Conservation (phyloP, 805 yeast genomes). For the Kodamaea restingae region DNA sequence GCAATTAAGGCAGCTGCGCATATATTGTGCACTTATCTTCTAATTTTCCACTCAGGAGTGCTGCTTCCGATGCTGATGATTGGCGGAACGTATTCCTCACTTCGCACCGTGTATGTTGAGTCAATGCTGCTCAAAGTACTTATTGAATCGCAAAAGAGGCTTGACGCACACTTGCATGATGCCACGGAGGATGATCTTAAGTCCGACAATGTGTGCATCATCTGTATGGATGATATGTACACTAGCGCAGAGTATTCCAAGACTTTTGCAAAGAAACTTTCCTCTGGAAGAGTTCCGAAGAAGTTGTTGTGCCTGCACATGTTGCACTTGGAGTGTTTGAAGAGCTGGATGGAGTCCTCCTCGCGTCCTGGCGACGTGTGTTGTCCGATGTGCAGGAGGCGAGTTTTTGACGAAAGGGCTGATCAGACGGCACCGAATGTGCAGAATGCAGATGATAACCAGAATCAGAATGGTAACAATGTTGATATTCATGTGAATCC, state of each 20-base stretch:
- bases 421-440: neutral
- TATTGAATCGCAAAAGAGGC: conserved; percentile 53
- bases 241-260: conserved; percentile 36
- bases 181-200: conserved; percentile 61
- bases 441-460: too few species aligned
- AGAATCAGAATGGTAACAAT: too few species aligned
- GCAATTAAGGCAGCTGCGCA: conserved; percentile 30
- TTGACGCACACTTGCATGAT: conserved; percentile 58
- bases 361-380: conserved; percentile 52
- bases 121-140: conserved; percentile 44
- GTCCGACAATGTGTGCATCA: conserved; percentile 68
- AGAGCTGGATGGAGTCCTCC: conserved; percentile 89
- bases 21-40: conserved; percentile 30
- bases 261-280: conserved; percentile 17
- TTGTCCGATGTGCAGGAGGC: conserved; percentile 87
- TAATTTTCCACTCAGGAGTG: conserved; percentile 29
- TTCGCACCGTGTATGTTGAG: conserved; percentile 27
- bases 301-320: conserved; percentile 81
- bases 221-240: conserved; percentile 88
- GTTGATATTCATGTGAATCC: too few species aligned
- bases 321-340: conserved; percentile 83
- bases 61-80: conserved; percentile 36
- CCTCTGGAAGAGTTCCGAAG: conserved; percentile 56
- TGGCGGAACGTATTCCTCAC: conserved; percentile 44
- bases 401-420: conserved; percentile 41